Evolutionary conservation across 2,329 filamentous ascomycete species (phyloP), one percentile per base, ranked within the genome.

Genomic region (Aurifilum marmelostoma): DNA sequence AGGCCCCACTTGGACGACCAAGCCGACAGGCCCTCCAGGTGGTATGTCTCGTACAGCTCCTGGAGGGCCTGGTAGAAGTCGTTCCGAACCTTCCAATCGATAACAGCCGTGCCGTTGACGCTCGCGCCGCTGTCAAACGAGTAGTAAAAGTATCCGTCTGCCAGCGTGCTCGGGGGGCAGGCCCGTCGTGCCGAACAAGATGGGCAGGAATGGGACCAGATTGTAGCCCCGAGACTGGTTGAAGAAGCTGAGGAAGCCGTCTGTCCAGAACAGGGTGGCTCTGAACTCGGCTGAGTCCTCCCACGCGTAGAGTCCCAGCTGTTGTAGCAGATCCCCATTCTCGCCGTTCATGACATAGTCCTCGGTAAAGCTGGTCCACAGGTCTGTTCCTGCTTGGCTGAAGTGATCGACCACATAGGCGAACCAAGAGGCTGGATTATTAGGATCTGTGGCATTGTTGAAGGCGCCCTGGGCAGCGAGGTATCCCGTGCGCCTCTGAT

Each of bases 31-130:
- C 66, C 66, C 1, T 67, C 66, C 6, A 67, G 60, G 24, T 67
- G 66, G 32, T 67, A 67, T 16, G 59, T 67, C 50, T 67, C 66
- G 60, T 67, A 67, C 9, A 67, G 66, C 27, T 56, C 47, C 29
- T 67, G 66, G 21, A 67, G 66, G 11, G 66, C 59, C 43, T 67
- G 66, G 14, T 67, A 67, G 27, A 63, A 67, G 34, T 67, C 66
- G n/a, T 67, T 67, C 32, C 66, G 59, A n/a, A 67, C 47, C 59
- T 59, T 67, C 66, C 66, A 67, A 47, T 63, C 66, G 11, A 67
- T 37, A 12, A 14, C 37, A 9, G 21, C 37, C 8, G 66, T 63
- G 47, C 16, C 50, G 24, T 56, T 62, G 12, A 9, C 54, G 43
- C 14, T 24, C 11, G n/a, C n/a, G n/a, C 61, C 60, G 43, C 59